Percentiles rank a stretch among this genome's conserved stretches.
These are phyloP conservation scores for Citrullus mucosospermus DNA, from an alignment of 306 rosid species.

Conservation along the genomic window DNA sequence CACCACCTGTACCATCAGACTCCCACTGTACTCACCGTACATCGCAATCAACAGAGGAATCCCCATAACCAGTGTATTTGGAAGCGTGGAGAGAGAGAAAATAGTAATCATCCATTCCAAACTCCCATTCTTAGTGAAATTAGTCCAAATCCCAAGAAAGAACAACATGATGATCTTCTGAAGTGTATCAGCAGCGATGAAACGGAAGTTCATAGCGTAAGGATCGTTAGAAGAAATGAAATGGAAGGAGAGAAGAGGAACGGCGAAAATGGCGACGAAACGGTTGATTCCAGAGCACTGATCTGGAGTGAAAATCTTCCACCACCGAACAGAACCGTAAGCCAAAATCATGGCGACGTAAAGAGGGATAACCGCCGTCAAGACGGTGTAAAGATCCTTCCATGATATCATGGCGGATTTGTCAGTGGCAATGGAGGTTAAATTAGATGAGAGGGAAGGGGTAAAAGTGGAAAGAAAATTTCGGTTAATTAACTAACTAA, in stretches of 20 bases:
- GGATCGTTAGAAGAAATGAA: constrained; percentile 74
- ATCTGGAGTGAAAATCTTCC: constrained; percentile 99
- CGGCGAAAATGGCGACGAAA: constrained; percentile 89
- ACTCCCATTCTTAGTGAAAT: constrained; percentile 66
- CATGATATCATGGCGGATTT: constrained; percentile 42
- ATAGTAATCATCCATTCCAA: constrained; percentile 95
- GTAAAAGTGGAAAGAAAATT: constrained; percentile 28
- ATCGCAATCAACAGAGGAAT: constrained; percentile 78
- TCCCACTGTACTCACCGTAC: constrained; percentile 58
- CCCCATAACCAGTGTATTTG: constrained; percentile 91
- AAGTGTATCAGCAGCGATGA: constrained; percentile 92
- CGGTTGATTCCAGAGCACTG: constrained; percentile 98
- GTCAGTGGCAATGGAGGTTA: neutral
- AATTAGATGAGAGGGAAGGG: constrained; percentile 17
- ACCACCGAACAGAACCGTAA: constrained; percentile 95
- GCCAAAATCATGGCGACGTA: constrained; percentile 96
- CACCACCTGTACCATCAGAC: constrained; percentile 82
- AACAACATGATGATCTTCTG: constrained; percentile 84
- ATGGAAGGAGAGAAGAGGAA: constrained; percentile 87
- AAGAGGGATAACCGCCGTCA: constrained; percentile 80
- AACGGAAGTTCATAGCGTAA: constrained; percentile 78
- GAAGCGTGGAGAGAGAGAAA: constrained; percentile 88
- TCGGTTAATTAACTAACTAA: constrained; percentile 54
- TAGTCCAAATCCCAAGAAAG: constrained; percentile 53
- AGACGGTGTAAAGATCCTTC: constrained; percentile 67